phyloP scores from a whole-genome alignment of 371 early-diverging fungal species.

The Rhizomucor pusillus region DNA sequence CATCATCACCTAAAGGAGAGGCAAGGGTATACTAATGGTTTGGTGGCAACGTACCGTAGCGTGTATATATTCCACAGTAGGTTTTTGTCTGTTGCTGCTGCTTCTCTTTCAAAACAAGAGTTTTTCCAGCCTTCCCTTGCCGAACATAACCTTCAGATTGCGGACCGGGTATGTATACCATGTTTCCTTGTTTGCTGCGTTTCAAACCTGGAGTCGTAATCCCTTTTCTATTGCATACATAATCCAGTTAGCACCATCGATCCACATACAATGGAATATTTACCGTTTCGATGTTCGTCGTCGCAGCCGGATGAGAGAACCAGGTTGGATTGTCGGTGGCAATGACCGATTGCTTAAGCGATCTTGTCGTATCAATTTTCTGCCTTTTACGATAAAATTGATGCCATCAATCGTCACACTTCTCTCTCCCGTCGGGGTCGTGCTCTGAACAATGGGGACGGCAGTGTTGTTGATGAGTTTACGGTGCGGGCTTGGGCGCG shows the following conservation, averaged over 20 bases:
- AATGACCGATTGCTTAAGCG: conserved; percentile 11
- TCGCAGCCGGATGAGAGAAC: conserved; percentile 15
- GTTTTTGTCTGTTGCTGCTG: conserved; percentile 1
- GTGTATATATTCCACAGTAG: conserved; percentile 41
- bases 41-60: conserved; percentile 28
- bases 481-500: conserved; percentile 8
- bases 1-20: neutral
- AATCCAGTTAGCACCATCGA: conserved; percentile 12
- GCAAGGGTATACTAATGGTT: neutral
- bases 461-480: conserved; percentile 8
- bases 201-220: neutral
- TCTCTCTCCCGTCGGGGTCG: conserved; percentile 20
- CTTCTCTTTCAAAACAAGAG: conserved; percentile 26
- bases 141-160: conserved; percentile 44
- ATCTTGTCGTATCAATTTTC: conserved; percentile 37
- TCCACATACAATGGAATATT: conserved; percentile 20
- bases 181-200: conserved; percentile 42
- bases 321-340: conserved; percentile 7
- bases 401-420: conserved; percentile 43
- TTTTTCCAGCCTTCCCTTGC: conserved; percentile 29
- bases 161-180: conserved; percentile 20
- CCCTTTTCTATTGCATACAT: conserved; percentile 3
- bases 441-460: conserved; percentile 1
- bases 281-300: conserved; percentile 15
- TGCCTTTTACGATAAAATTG: conserved; percentile 43